Conservation (phyloP, 2,329 filamentous ascomycete species). For the Aspergillaceae sp. region DNA sequence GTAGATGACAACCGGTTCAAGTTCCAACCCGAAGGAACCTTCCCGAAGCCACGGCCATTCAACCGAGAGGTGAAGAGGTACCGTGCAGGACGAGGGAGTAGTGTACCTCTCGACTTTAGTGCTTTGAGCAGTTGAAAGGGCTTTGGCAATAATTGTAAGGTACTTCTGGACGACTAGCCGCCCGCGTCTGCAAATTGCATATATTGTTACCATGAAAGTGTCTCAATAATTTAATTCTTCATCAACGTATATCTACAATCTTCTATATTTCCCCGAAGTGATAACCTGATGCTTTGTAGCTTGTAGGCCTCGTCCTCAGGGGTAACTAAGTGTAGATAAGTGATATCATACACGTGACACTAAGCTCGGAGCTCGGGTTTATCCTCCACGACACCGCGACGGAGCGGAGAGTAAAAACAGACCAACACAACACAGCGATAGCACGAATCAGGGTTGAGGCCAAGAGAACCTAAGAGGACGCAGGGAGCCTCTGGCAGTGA, state of each 20-base stretch:
- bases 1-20: slow-evolving; percentile 77
- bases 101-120: slow-evolving; percentile 77
- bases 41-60: slow-evolving; percentile 81
- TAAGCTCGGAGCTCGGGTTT: neutral
- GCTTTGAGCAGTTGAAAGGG: slow-evolving; percentile 22
- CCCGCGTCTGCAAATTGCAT: slow-evolving; percentile 11
- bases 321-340: neutral
- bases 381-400: neutral
- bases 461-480: neutral
- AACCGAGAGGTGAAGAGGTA: slow-evolving; percentile 67
- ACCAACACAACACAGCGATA: neutral
- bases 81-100: slow-evolving; percentile 83
- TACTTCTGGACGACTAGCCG: neutral
- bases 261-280: neutral
- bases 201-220: slow-evolving; percentile 11
- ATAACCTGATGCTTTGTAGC: neutral
- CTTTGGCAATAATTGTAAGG: neutral
- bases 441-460: neutral
- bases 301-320: neutral
- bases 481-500: no score
- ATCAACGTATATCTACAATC: no score
- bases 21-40: slow-evolving; percentile 70
- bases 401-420: neutral
- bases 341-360: slow-evolving; percentile 2
- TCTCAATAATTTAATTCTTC: no score